Evolutionary conservation across 768 basidiomycete genomes (phyloP).

Genomic region (Auricularia auricula-judae): DNA sequence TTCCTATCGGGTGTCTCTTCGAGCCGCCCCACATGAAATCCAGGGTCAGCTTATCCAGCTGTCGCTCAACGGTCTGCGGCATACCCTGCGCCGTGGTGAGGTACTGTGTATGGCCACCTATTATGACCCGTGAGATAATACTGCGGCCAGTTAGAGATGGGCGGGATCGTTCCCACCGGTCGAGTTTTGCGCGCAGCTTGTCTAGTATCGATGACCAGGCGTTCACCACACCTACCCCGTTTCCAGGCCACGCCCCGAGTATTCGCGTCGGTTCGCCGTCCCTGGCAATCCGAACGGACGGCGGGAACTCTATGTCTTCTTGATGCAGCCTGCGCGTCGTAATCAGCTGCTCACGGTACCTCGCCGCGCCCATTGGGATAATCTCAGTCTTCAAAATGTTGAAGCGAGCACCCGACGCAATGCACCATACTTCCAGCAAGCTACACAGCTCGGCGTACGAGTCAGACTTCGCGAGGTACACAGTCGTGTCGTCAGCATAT

Average conservation of each 20-base stretch:
- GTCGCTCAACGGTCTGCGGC: not conserved
- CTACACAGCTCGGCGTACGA: not conserved
- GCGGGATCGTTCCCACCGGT: not conserved
- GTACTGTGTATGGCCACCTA: not conserved
- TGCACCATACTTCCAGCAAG: not conserved
- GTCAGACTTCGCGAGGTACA: not conserved
- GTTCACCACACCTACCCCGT: not conserved
- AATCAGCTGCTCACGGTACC: not conserved
- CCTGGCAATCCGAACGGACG: slow-evolving; percentile 1
- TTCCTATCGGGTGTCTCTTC: not conserved
- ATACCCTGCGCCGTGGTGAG: not conserved
- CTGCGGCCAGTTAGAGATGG: not conserved
- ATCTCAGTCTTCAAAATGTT: not conserved
- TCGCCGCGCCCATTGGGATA: not conserved
- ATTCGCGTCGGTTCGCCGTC: slow-evolving; percentile 5
- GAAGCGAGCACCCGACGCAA: not conserved
- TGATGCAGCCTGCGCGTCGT: too few species aligned
- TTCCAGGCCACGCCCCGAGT: slow-evolving; percentile 1
- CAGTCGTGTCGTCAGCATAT: not conserved
- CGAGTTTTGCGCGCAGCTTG: not conserved
- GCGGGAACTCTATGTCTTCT: not conserved
- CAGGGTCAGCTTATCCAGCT: not conserved
- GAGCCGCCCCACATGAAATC: not conserved
- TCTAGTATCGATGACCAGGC: slow-evolving; percentile 6
- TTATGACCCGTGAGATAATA: not conserved